Evolutionary conservation across 495 filamentous ascomycete species (phyloP).

Genomic region (Penicillium samsonianum): DNA sequence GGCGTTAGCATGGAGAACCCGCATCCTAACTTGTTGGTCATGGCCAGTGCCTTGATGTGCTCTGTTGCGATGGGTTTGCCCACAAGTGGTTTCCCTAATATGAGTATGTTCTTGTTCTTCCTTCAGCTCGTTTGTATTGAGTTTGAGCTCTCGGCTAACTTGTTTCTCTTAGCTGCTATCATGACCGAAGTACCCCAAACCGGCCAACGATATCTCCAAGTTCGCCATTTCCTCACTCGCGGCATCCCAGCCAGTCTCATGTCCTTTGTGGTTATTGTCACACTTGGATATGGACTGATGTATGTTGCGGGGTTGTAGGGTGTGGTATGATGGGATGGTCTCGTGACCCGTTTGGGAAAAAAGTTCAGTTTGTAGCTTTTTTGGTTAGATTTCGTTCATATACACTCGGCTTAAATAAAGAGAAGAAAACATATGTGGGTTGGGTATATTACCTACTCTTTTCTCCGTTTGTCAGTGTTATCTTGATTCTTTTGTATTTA

Average conservation of each 20-base stretch:
- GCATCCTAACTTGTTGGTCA: slow-evolving; percentile 92
- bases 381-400: background rate
- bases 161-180: slow-evolving; percentile 70
- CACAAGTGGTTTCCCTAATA: slow-evolving; percentile 96
- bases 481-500: background rate
- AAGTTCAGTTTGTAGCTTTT: background rate
- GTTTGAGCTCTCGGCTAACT: slow-evolving; percentile 28
- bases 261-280: slow-evolving; percentile 78
- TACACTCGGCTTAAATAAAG: background rate
- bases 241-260: slow-evolving; percentile 86
- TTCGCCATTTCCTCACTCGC: slow-evolving; percentile 89
- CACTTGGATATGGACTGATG: slow-evolving; percentile 87
- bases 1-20: slow-evolving; percentile 82
- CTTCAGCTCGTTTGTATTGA: background rate
- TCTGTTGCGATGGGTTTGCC: slow-evolving; percentile 84
- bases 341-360: background rate
- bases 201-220: slow-evolving; percentile 86
- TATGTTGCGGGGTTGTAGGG: slow-evolving; percentile 68
- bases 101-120: slow-evolving; percentile 77
- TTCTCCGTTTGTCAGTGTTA: background rate
- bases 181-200: slow-evolving; percentile 97
- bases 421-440: background rate
- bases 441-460: background rate
- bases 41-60: slow-evolving; percentile 73
- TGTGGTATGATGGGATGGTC: background rate